Conservation (phyloP, 1,284 basidiomycete species). For the Cutaneotrichosporon sp. region DNA sequence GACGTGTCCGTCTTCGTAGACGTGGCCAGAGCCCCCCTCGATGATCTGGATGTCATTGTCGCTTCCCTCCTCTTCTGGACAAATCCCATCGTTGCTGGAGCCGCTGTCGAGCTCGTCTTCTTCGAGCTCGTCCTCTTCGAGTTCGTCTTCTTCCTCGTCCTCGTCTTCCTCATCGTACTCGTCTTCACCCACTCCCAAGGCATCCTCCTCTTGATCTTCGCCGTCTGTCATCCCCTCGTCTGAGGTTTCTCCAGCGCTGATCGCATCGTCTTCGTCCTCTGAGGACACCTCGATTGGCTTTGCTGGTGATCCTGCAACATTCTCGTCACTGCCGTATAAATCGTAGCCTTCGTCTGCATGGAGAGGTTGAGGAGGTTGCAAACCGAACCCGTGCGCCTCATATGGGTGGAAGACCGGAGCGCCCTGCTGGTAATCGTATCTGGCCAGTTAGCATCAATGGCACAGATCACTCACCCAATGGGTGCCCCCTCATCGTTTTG, state of each 20-base stretch:
- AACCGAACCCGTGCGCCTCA: neutral
- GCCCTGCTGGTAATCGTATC: too few species aligned
- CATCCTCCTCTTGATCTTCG: neutral
- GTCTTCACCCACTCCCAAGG: neutral
- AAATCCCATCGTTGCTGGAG: too few species aligned
- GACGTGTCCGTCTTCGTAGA: too few species aligned
- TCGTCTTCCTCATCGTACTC: neutral
- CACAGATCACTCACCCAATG: too few species aligned
- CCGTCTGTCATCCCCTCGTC: neutral
- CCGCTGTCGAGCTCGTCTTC: neutral
- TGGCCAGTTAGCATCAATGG: too few species aligned
- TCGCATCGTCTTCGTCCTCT: neutral
- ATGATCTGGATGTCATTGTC: too few species aligned
- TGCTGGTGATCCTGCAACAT: neutral
- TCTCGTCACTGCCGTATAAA: neutral
- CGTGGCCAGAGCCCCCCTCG: too few species aligned
- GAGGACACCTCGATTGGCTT: neutral
- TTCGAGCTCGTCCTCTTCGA: neutral
- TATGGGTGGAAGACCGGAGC: neutral
- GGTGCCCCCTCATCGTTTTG: neutral
- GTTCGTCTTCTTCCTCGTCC: conserved; percentile 1
- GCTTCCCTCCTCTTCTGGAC: too few species aligned
- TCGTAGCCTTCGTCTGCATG: neutral
- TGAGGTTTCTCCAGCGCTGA: neutral
- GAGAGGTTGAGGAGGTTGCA: neutral